These are phyloP conservation scores for Tylopilus sp. DNA, from an alignment of 1,284 basidiomycete species.

Conservation along the genomic window DNA sequence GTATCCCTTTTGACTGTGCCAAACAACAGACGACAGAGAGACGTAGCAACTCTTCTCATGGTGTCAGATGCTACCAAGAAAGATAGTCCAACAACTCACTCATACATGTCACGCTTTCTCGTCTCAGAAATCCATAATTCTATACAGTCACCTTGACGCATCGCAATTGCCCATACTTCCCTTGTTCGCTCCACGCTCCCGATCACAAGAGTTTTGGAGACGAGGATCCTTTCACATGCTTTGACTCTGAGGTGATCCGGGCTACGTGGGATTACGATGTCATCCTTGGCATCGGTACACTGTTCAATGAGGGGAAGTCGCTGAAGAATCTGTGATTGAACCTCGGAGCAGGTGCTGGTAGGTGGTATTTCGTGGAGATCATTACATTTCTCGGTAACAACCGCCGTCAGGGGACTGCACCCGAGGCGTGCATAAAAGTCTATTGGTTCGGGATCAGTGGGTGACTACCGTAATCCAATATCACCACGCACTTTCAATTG, in stretches of 20 bases:
- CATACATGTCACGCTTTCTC: neutral
- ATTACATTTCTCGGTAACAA: neutral
- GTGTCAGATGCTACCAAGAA: neutral
- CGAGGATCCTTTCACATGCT: neutral
- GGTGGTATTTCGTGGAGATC: neutral
- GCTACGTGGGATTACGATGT: neutral
- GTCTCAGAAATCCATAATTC: constrained; percentile 2
- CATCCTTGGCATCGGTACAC: neutral
- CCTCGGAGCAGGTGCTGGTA: neutral
- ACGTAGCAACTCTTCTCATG: neutral
- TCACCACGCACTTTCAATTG: neutral
- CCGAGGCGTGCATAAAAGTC: constrained; percentile 2
- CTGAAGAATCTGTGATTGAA: constrained; percentile 1
- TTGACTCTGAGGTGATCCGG: constrained; percentile 1
- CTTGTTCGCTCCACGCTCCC: neutral
- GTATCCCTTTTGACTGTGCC: neutral
- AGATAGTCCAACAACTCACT: neutral
- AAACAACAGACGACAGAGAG: constrained; percentile 1
- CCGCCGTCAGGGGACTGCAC: neutral
- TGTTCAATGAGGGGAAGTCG: constrained; percentile 1
- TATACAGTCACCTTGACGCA: neutral
- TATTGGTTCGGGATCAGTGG: neutral
- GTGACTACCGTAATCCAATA: neutral
- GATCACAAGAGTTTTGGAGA: neutral
- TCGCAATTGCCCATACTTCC: neutral